Base-by-base conservation (phyloP, 73 alveolate genomes). In the Stentor roeselii region DNA sequence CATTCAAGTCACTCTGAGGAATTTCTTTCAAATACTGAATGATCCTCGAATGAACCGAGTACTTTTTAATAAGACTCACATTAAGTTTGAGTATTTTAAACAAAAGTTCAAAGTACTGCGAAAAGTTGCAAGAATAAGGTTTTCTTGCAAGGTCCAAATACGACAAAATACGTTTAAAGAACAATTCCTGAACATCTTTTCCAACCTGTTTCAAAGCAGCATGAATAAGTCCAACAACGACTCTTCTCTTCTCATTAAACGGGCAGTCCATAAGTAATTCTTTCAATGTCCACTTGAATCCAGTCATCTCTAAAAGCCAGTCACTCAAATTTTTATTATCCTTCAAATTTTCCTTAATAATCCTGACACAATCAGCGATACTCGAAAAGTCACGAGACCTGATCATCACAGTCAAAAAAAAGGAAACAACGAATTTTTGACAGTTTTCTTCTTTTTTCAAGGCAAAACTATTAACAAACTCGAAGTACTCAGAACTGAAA, bases 231-330 rank as follows among this genome's bases (percentile, higher is more conserved):
- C 91, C 90, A 3, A 83, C 87, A 0, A 90, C 84, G 32, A 87
- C 59, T 84, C 96, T 75, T 59, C 86, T 75, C 88, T 78, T 86
- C 30, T 90, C 93, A 27, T 85, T 74, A 14, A 87, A 58, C 40
- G 93, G 92, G 74, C 93, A 84, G 74, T 88, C 92, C 15, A 87
- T 84, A 14, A 90, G 82, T 35, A 87, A 83, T 50, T 90, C 96
- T 61, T 82, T 60, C 34, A 88, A 76, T 3, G 83, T 42, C 36
- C 75, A 84, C 42, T 60, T 40, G 61, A 42, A 21, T 6, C 87
- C 36, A 84, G 87, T 82, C 1, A 85, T 30, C 40, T 87, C 92
- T 27, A 87, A 75, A 3, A 88, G 67, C 92, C 93, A 90, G 3
- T 36, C 59, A 59, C 91, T 78, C 2, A 88, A 75, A 15, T 59